Evolutionary conservation across 768 basidiomycete genomes (phyloP).

Genomic region (Macrolepiota albuminosa): DNA sequence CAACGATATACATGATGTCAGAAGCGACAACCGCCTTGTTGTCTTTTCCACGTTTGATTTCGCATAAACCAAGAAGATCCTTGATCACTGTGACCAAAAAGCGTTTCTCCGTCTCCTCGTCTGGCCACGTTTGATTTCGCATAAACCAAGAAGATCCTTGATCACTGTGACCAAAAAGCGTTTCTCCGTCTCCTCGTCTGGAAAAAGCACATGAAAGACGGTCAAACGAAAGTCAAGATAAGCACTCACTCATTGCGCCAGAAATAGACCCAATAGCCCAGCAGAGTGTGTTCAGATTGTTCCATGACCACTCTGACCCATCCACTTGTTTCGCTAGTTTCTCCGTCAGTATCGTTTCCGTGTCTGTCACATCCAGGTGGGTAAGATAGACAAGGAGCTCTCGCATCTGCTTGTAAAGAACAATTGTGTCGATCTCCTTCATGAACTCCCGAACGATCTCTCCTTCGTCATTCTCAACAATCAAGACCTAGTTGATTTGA

Average conservation of each 20-base stretch:
- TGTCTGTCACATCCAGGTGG: slow-evolving; percentile 93
- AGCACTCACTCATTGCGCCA: slow-evolving; percentile 90
- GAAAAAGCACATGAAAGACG: not conserved
- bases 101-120: slow-evolving; percentile 98
- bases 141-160: slow-evolving; percentile 95
- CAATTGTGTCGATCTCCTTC: slow-evolving; percentile 98
- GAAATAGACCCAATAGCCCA: slow-evolving; percentile 99
- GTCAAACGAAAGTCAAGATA: slow-evolving; percentile 9
- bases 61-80: slow-evolving; percentile 93
- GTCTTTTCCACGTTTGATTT: slow-evolving; percentile 98
- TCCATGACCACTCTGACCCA: slow-evolving; percentile 98
- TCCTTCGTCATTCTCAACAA: slow-evolving; percentile 99
- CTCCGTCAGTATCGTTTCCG: slow-evolving; percentile 95
- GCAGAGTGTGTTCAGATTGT: slow-evolving; percentile 96
- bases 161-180: slow-evolving; percentile 98
- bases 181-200: slow-evolving; percentile 98
- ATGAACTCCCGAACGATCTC: slow-evolving; percentile 99
- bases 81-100: slow-evolving; percentile 99
- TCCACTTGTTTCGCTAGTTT: slow-evolving; percentile 97
- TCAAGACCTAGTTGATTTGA: slow-evolving; percentile 63
- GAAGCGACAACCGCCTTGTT: slow-evolving; percentile 99
- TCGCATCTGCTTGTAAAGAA: slow-evolving; percentile 98
- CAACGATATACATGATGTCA: slow-evolving; percentile 98
- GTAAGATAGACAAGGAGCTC: slow-evolving; percentile 97
- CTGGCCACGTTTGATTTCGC: slow-evolving; percentile 97